Base-by-base conservation (phyloP, 352 stramenopile species). In the Albugo laibachii region DNA sequence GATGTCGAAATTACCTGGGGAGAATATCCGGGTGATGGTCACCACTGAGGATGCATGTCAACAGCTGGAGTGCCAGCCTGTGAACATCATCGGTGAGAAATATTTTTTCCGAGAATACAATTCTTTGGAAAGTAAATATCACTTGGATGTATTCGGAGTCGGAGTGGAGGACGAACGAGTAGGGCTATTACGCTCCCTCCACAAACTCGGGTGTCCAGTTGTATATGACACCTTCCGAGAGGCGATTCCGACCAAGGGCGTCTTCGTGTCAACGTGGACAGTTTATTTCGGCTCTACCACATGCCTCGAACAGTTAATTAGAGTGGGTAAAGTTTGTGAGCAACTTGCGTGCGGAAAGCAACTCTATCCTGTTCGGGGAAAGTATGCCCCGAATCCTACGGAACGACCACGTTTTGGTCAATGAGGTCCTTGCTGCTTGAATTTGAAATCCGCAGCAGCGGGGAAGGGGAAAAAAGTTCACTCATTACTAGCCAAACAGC, bases 211-310 rank as follows among this genome's bases (percentile, higher is more conserved):
- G 31, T 56, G 50, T 41, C 14, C 50, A 47, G 45, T 47, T 4
- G n/a, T 56, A 14, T 56, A 52, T 47, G 27, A 52, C 45, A 56
- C 50, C 4, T 56, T 56, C 21, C 50, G 43, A 8, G 50, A 56
- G 24, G 8, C 24, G 24, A 8, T 31, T 31, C 24, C 24, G 8
- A 31, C 50, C 19, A 52, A 41, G 13, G 44, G 42, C 4, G 15
- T 56, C 6, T 48, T 41, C 1, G 45, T 47, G 13, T 39, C 50
- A 24, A 50, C 46, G 1, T 50, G 46, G 31, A 36, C 20, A n/a
- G 31, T 50, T 2, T 50, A 50, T 24, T 50, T 50, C 6, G 21
- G 19, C 36, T 50, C 19, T 1, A 44, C 19, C 1, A 11, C 8
- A 1, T 50, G 46, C 5, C 46, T 24, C 11, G 2, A 12, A 13